Base-by-base conservation (phyloP, 352 stramenopile species). In the Globisporangium sylvaticum region DNA sequence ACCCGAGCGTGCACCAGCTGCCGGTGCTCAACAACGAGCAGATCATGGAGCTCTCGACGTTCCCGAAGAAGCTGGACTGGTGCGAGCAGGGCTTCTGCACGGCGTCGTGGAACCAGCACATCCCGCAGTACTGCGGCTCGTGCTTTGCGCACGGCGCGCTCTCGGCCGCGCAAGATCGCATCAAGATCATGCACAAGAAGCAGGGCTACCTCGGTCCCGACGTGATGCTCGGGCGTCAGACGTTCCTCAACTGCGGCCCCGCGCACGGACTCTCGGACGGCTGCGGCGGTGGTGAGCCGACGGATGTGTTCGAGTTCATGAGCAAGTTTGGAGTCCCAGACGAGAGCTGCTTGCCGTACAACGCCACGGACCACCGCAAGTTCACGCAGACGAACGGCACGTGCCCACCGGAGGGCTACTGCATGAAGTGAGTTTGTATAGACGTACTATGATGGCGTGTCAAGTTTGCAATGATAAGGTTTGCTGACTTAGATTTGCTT, bases 51-150 rank as follows among this genome's bases (percentile, higher is more conserved):
- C 69, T 88, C 20, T 60, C 61, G 59, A 65, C 71, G 44, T 76
- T 88, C 62, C 79, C 81, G 22, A 69, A 68, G 62, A 63, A 76
- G 20, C 97, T 98, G 64, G 89, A 92, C 69, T 98, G 95, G 92
- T 87, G 79, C 63, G 78, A 84, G n/a, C 68, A 74, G 34, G 81
- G 80, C 25, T 71, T 75, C 52, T 86, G 78, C 76, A 87, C 79
- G 64, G 62, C 79, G 58, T 88, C 81, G 73, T 89, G 81, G 79
- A 89, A 88, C 70, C 81, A 89, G 74, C 81, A 89, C 68, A 84
- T 88, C 62, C 81, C 81, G 58, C 73, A 81, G 60, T 93, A 90
- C 75, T 94, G 87, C 66, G 85, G 84, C 57, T 89, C 82, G 56
- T 92, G 83, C 71, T 92, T 83, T 61, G 81, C 80, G n/a, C 86